phyloP scores from a whole-genome alignment of 768 basidiomycete species.

The Tricholoma hemisulphureum region DNA sequence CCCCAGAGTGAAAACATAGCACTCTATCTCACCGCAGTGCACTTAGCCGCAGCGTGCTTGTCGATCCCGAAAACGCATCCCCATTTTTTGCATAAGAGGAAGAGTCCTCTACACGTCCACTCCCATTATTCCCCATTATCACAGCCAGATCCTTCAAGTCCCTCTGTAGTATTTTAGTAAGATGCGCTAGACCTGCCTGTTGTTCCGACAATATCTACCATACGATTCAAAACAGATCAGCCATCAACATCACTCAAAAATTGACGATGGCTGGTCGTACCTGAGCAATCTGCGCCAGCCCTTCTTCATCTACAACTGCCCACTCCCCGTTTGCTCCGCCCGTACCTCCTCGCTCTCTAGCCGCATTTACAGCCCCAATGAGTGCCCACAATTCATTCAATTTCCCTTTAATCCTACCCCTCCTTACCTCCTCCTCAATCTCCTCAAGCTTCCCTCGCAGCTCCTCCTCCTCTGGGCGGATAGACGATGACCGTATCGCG shows the following conservation, averaged over 20 bases:
- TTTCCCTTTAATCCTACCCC: slow-evolving; percentile 65
- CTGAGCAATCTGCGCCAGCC: slow-evolving; percentile 72
- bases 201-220: slow-evolving; percentile 74
- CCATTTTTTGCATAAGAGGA: slow-evolving; percentile 16
- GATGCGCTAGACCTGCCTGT: slow-evolving; percentile 76
- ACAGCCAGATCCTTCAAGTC: slow-evolving; percentile 64
- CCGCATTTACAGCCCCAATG: slow-evolving; percentile 68
- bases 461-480: slow-evolving; percentile 78
- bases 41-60: slow-evolving; percentile 36
- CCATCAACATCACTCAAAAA: background rate
- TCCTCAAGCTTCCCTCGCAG: slow-evolving; percentile 70
- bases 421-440: slow-evolving; percentile 68
- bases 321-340: slow-evolving; percentile 52
- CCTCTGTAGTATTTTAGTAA: slow-evolving; percentile 71
- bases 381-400: slow-evolving; percentile 85
- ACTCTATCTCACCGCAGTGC: slow-evolving; percentile 27
- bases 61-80: slow-evolving; percentile 35
- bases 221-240: background rate
- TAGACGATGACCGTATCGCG: slow-evolving; percentile 67
- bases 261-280: slow-evolving; percentile 32
- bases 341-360: slow-evolving; percentile 49
- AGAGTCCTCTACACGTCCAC: slow-evolving; percentile 14
- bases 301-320: slow-evolving; percentile 87
- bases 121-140: slow-evolving; percentile 50
- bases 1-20: background rate